Base-by-base conservation (phyloP, 345 rosid species). In the Pistacia atlantica region DNA sequence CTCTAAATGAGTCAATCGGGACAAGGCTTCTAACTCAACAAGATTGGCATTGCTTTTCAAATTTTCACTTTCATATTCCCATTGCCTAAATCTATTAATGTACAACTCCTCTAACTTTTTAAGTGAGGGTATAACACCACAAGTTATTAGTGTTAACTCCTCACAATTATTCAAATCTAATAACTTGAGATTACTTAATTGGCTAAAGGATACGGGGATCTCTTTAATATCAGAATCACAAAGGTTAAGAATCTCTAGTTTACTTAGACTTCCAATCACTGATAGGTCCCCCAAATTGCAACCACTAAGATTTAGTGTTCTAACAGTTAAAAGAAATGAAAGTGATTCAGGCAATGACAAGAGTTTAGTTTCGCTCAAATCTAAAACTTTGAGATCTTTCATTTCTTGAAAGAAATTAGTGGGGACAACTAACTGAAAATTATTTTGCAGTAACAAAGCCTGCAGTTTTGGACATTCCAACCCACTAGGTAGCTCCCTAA, bases 401-500 rank as follows among this genome's bases (percentile, higher is more conserved):
- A 35, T 70, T 35, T 31, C 48, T 11, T 35, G 10, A 56, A 70
- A 70, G 9, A 70, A 70, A 17, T 10, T 17, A 3, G 7, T 10
- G 11, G 62, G 51, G 4, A 55, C 10, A 4, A 33, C 33, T 17
- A 18, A 70, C 0, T 3, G 1, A 18, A 9, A 5, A n/a, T 55
- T 55, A 17, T n/a, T 0, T 9, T 35, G 49, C 33, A 70, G 33
- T 46, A 35, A 16, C 18, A 70, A 35, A 55, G 48, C 49, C 33
- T 35, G 74, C 18, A 72, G 54, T 20, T 57, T 71, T 71, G 74
- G 74, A 11, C n/a, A 71, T 11, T 56, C 33, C 46, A 71, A 37
- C 7, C 18, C 52, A 57, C 38, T 52, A 71, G 64, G 64, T 11
- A 71, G 4, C 74, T 71, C 65, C 0, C 13, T 18, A 56, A 71